Evolutionary conservation across 192 early-diverging fungal species (phyloP), one percentile per base, ranked within the genome.

Genomic region (Entophlyctis helioformis): DNA sequence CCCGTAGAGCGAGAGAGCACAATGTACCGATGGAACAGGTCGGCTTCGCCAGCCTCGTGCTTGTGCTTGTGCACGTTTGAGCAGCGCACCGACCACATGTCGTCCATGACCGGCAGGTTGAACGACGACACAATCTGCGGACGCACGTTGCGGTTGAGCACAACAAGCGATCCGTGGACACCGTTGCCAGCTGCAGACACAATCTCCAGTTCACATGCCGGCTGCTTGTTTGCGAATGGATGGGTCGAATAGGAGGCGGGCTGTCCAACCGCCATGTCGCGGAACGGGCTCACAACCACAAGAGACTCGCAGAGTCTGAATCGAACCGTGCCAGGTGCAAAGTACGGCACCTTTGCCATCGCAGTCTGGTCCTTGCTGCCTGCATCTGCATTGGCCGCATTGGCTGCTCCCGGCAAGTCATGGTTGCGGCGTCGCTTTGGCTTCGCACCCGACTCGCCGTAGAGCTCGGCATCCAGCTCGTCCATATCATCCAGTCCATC

Each of bases 251-350:
- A 63, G 16, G 18, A 37, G 25, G 53, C 65, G 0, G 75, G 66
- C 39, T 71, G 71, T 15, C 88, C 89, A 22, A 87, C 64, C 8
- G 76, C 80, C 60, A 86, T 72, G 46, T 75, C 82, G 1, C 72
- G 61, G 34, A 91, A 78, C 5, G 89, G 80, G 2, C 89, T 89
- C 0, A 80, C 82, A 46, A 82, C 82, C 13, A 82, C 48, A 0
- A 97, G 54, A 9, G 76, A 73, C 58, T 94, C 91, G 43, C 76
- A 76, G 0, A 93, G 73, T n/a, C 66, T 62, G 46, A 85, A 79
- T 5, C 53, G 60, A 54, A 81, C 5, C 20, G 5, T 19, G 28
- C 6, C 20, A 6, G 25, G 25, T 16, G 42, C 29, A 4, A 11
- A 31, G 11, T 8, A 11, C 29, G 11, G 42, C 27, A 20, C 9